Percentiles rank a stretch among this genome's conserved stretches.
Evolutionary conservation across 192 early-diverging fungal genomes (phyloP).

Genomic region (Rhizophagus clarus): DNA sequence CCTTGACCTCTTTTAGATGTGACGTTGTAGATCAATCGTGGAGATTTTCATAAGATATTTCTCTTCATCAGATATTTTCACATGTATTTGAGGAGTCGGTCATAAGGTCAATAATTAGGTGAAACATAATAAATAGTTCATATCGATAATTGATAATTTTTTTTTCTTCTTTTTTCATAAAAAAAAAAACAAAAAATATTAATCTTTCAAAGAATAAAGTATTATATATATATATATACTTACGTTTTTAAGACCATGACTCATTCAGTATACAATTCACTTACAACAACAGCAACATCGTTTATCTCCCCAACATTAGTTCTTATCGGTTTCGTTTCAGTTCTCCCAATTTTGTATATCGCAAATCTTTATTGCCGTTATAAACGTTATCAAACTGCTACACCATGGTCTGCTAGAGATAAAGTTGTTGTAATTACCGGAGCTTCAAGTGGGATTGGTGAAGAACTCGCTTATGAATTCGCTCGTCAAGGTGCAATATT

Average conservation of each 20-base stretch:
- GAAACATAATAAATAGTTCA: no score
- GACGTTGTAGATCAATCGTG: no score
- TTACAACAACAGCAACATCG: not conserved
- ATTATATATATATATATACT: no score
- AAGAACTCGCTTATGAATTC: conserved; percentile 69
- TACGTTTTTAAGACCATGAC: not conserved
- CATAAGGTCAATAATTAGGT: no score
- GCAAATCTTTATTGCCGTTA: not conserved
- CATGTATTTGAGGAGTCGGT: no score
- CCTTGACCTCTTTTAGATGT: no score
- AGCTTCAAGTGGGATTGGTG: conserved; percentile 72
- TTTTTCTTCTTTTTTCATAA: no score
- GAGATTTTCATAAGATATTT: no score
- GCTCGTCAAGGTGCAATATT: conserved; percentile 62
- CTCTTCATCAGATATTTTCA: no score
- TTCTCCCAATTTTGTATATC: not conserved
- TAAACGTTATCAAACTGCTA: not conserved
- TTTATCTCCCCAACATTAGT: not conserved
- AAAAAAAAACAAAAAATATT: no score
- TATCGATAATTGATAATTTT: no score
- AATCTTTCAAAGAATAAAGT: no score
- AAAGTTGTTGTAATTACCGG: conserved; percentile 49
- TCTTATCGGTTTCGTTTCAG: not conserved
- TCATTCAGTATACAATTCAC: not conserved
- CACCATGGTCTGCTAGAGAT: not conserved